A percentile compares a stretch with the other conserved stretches of the same genome.
phyloP scores from a whole-genome alignment of 257 asterid species.

The Phtheirospermum japonicum region DNA sequence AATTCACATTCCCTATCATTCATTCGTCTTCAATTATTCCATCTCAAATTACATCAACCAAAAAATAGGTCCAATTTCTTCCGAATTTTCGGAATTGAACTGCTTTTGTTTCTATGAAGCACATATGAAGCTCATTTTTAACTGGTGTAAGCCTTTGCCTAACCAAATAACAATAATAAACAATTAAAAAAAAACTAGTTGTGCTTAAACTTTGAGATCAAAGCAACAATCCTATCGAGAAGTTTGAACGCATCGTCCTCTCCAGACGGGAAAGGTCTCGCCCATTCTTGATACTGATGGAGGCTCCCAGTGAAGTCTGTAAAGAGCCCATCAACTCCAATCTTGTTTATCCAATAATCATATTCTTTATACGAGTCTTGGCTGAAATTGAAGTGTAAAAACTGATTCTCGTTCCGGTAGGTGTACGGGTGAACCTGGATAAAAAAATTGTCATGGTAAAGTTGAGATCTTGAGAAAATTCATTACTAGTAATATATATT shows the following conservation, averaged over 20 bases:
- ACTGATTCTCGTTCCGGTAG: constrained; percentile 71
- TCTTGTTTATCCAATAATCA: constrained; percentile 68
- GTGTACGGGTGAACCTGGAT: constrained; percentile 95
- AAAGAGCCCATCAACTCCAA: constrained; percentile 88
- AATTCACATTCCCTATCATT: no score
- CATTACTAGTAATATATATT: not conserved
- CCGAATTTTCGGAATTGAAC: not conserved
- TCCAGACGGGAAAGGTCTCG: constrained; percentile 45
- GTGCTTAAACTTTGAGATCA: constrained; percentile 58
- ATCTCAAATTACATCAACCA: not conserved
- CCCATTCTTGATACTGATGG: constrained; percentile 82
- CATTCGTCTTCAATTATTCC: constrained; percentile 2
- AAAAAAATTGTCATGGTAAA: not conserved
- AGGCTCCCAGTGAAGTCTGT: constrained; percentile 94
- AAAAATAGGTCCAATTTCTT: not conserved
- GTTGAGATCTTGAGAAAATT: constrained; percentile 3
- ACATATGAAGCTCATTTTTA: constrained; percentile 1
- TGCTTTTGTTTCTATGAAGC: not conserved
- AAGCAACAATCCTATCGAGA: constrained; percentile 47
- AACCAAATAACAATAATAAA: constrained; percentile 1
- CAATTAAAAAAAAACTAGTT: constrained; percentile 10
- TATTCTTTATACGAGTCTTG: constrained; percentile 83
- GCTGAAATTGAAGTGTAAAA: constrained; percentile 83
- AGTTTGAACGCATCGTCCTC: constrained; percentile 51
- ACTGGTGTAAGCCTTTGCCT: not conserved